Conservation (phyloP, 192 early-diverging fungal genomes). For the Backusella liffmaniae region DNA sequence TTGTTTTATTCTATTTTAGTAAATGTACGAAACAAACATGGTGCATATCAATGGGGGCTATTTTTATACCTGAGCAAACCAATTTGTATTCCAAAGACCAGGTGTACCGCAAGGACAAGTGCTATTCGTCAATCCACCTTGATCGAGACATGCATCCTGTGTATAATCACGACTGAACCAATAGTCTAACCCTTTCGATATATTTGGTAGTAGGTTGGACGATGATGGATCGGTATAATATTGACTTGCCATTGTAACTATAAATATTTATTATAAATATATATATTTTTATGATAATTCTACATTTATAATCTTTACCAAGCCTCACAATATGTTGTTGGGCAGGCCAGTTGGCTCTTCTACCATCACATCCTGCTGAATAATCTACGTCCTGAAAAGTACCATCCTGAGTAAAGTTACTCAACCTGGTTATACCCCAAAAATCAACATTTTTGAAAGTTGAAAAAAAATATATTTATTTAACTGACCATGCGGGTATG, state of each 20-base stretch:
- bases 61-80: constrained; percentile 26
- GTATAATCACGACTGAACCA: constrained; percentile 26
- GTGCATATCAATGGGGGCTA: neutral
- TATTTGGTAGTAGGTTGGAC: neutral
- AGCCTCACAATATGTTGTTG: constrained; percentile 19
- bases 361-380: constrained; percentile 20
- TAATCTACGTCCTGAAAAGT: constrained; percentile 28
- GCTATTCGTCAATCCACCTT: constrained; percentile 26
- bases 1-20: neutral
- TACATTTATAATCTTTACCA: neutral
- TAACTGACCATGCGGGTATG: neutral
- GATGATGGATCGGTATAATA: constrained; percentile 6
- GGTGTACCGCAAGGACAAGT: constrained; percentile 34
- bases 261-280: neutral
- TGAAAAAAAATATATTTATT: neutral
- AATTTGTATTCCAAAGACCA: constrained; percentile 34
- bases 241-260: constrained; percentile 22
- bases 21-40: neutral
- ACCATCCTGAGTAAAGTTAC: constrained; percentile 4
- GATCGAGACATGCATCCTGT: constrained; percentile 19
- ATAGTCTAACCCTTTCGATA: constrained; percentile 15
- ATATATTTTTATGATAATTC: too few relatives aligned
- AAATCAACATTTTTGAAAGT: neutral
- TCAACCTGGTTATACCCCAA: neutral
- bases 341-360: constrained; percentile 33